Conservation (phyloP, 768 basidiomycete species). For the Lyophyllum shimeji region DNA sequence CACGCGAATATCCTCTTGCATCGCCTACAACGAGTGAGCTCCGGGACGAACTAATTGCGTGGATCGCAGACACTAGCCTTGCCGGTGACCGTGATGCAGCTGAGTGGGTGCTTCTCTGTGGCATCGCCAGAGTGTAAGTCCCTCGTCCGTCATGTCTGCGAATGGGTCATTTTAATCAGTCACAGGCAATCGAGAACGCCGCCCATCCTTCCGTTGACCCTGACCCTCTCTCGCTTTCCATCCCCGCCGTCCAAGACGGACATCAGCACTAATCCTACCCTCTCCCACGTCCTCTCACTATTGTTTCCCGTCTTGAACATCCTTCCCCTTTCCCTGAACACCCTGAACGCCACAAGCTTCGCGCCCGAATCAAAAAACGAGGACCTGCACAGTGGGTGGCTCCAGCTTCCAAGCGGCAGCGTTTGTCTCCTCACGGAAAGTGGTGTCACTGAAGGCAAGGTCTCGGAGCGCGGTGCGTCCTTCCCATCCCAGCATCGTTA, state of each 20-base stretch:
- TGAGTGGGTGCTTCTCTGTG: slow-evolving; percentile 69
- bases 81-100: slow-evolving; percentile 69
- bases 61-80: slow-evolving; percentile 72
- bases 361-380: slow-evolving; percentile 72
- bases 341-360: slow-evolving; percentile 59
- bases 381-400: slow-evolving; percentile 65
- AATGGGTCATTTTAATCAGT: not conserved
- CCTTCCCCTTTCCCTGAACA: slow-evolving; percentile 61
- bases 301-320: slow-evolving; percentile 57
- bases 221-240: slow-evolving; percentile 67
- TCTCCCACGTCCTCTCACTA: slow-evolving; percentile 53
- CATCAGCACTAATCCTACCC: slow-evolving; percentile 37
- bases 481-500: not conserved
- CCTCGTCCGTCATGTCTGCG: not conserved
- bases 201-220: slow-evolving; percentile 63
- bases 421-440: slow-evolving; percentile 64
- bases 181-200: slow-evolving; percentile 66
- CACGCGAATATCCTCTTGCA: slow-evolving; percentile 34
- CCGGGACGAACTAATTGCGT: slow-evolving; percentile 58
- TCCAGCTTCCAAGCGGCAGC: slow-evolving; percentile 69
- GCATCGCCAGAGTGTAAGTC: slow-evolving; percentile 64
- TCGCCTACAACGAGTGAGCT: slow-evolving; percentile 23
- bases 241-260: slow-evolving; percentile 23
- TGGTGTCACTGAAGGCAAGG: slow-evolving; percentile 64
- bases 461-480: slow-evolving; percentile 54